Evolutionary conservation across 495 filamentous ascomycete genomes (phyloP), one percentile per base, ranked within the genome.

Genomic region (Aspergillus diversus): DNA sequence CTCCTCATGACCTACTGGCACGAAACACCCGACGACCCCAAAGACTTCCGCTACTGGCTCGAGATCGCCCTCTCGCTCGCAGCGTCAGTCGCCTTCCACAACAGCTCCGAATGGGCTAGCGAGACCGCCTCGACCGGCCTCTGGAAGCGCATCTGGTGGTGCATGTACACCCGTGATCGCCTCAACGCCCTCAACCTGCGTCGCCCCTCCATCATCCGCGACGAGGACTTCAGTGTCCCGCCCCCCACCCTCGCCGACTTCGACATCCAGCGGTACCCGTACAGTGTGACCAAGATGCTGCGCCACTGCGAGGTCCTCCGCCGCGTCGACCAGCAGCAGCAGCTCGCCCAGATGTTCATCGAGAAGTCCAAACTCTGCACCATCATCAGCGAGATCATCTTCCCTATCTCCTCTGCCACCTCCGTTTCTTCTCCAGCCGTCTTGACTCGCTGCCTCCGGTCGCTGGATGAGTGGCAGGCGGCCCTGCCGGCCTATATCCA

Each of bases 1-100:
- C 77, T 92, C 15, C 79, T 92, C 21, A 87, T 92, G 83, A 89
- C 88, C 6, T 90, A 89, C 67, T 91, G 88, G 88, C 90, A 91
- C 66, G 87, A 90, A 71, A 89, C 87, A 0, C 88, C 88, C 2
- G 86, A 91, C 60, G 88, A 90, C 73, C 86, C 87, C 68, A 91
- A 91, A 66, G 88, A 65, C 59, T 57, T 56, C 58, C 59, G 58
- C 3, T 52, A 65, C 59, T 65, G 63, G 63, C 47, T 61, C 17
- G 59, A 61, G 50, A 61, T 61, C 9, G 59, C 59, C 9, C 51
- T 65, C 21, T 56, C 50, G 17, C 33, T 57, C 15, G 63, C 63
- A 12, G 34, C 51, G 11, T 57, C 51, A n/a, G 50, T 55, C 53
- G 53, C 51, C 49, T 43, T 54, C 59, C 47, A 34, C 43, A 21